Evolutionary conservation across 176 grass and related monocot genomes (phyloP).

Genomic region (Puya raimondii): DNA sequence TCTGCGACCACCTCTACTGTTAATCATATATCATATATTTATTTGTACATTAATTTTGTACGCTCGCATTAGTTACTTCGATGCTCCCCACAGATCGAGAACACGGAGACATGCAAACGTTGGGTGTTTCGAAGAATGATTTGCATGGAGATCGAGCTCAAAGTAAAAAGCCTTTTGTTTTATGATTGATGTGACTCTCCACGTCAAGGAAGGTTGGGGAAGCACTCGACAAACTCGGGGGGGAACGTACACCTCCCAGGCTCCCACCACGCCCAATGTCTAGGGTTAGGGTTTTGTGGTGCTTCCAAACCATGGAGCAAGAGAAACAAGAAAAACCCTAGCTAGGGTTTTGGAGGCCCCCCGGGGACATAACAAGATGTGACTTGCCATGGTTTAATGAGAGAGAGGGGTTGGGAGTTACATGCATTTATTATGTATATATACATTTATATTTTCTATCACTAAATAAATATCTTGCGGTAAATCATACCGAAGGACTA

Average conservation of each 20-base stretch:
- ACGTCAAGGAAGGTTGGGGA: neutral
- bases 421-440: no score
- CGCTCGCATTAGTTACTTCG: no score
- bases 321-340: slow-evolving; percentile 1
- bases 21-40: no score
- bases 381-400: neutral
- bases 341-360: slow-evolving; percentile 16
- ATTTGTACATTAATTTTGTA: no score
- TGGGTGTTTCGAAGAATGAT: no score
- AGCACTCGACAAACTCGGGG: neutral
- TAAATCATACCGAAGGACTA: no score
- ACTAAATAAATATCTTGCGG: no score
- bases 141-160: neutral
- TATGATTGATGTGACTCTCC: neutral
- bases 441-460: no score
- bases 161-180: neutral
- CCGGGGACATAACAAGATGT: slow-evolving; percentile 13
- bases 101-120: neutral
- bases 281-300: slow-evolving; percentile 5
- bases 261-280: neutral
- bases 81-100: neutral
- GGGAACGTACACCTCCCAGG: neutral
- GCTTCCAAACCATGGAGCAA: slow-evolving; percentile 15
- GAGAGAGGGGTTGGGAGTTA: no score
- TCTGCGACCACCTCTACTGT: no score